phyloP scores from a whole-genome alignment of 164 flowering plant species.

The Vitis riparia region DNA sequence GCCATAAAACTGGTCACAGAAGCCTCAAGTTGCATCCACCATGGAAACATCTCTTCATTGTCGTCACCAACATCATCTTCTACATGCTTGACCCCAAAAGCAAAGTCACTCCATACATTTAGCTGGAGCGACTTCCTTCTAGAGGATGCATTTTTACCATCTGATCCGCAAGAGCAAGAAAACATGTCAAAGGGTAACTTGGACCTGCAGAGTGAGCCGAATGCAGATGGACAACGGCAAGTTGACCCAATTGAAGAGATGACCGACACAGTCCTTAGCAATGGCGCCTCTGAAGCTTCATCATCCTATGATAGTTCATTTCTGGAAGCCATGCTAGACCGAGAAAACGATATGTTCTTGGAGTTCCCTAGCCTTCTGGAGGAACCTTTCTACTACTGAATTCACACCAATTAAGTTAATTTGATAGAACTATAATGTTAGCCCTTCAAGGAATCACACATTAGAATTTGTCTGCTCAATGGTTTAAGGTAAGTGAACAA shows the following conservation, averaged over 20 bases:
- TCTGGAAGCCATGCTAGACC: constrained; percentile 45
- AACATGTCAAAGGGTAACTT: not conserved
- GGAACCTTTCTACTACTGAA: constrained; percentile 32
- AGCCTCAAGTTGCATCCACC: constrained; percentile 26
- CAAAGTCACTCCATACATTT: constrained; percentile 12
- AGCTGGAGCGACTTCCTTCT: constrained; percentile 59
- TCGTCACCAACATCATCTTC: constrained; percentile 35
- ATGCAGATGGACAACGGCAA: not conserved
- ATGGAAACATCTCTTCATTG: constrained; percentile 15
- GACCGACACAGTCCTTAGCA: not conserved
- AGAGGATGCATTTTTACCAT: constrained; percentile 37
- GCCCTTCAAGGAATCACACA: too few species aligned
- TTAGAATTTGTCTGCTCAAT: too few species aligned
- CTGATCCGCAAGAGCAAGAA: constrained; percentile 13
- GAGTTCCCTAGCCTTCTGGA: constrained; percentile 44
- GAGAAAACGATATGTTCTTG: constrained; percentile 41
- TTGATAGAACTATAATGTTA: too few species aligned
- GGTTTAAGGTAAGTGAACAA: too few species aligned
- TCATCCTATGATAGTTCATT: constrained; percentile 29
- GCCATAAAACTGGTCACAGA: constrained; percentile 55
- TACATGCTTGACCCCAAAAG: constrained; percentile 33
- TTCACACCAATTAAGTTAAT: not conserved
- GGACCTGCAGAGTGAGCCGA: not conserved
- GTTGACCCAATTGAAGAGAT: not conserved
- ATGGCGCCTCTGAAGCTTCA: constrained; percentile 10